Evolutionary conservation across 495 filamentous ascomycete species (phyloP).

Genomic region (Hyaloscypha bicolor): DNA sequence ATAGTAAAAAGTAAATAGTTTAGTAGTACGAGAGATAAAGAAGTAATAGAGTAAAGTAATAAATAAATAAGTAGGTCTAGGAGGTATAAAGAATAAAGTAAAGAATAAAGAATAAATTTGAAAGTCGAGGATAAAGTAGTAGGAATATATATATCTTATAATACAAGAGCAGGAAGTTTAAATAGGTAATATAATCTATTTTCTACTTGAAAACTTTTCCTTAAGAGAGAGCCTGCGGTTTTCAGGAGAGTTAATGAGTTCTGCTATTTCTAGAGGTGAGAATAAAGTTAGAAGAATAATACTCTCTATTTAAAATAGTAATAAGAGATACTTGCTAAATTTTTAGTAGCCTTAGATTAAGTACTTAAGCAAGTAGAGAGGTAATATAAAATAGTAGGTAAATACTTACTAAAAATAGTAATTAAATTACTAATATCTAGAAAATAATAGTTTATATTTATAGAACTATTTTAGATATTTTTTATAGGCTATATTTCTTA

Average conservation of each 20-base stretch:
- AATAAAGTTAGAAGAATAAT: neutral
- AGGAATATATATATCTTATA: constrained; percentile 2
- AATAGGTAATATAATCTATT: neutral
- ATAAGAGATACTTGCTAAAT: neutral
- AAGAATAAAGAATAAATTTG: neutral
- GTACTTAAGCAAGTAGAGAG: neutral
- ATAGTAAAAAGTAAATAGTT: neutral
- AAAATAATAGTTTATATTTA: too few species aligned
- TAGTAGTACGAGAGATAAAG: neutral
- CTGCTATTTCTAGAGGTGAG: neutral
- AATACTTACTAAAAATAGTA: neutral
- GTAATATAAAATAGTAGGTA: neutral
- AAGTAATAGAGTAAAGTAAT: neutral
- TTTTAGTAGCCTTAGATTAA: neutral
- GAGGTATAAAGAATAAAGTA: neutral
- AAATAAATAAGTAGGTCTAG: neutral
- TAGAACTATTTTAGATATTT: too few species aligned
- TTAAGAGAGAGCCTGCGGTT: neutral
- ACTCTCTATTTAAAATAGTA: neutral
- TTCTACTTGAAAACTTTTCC: neutral
- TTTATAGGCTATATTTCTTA: too few species aligned
- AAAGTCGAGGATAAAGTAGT: neutral
- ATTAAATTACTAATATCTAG: neutral
- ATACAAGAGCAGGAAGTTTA: neutral
- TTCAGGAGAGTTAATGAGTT: neutral